phyloP scores from a whole-genome alignment of 305 asterid genomes.

The Solanum hybrid region DNA sequence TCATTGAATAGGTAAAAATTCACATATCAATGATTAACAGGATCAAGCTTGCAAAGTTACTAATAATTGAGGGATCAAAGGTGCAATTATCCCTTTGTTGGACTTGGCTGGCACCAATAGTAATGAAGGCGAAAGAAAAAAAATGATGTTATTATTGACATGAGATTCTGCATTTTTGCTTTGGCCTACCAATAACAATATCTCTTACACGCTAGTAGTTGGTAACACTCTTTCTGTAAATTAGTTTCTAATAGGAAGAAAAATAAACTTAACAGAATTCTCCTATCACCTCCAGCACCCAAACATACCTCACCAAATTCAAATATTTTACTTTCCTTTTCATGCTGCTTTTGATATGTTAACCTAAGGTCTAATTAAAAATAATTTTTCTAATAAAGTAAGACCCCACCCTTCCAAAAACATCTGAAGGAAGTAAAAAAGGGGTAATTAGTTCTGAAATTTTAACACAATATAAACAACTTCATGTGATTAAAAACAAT shows the following conservation, averaged over 20 bases:
- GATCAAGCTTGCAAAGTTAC: background rate
- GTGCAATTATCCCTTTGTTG: background rate
- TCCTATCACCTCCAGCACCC: background rate
- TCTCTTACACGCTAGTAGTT: background rate
- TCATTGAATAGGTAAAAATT: background rate
- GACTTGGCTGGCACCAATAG: background rate
- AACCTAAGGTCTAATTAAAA: background rate
- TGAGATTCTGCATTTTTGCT: background rate
- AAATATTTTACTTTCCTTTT: background rate
- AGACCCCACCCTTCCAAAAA: background rate
- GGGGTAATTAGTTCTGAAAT: background rate
- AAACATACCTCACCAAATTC: background rate
- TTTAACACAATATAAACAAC: background rate
- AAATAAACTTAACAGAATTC: background rate
- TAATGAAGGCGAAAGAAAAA: background rate
- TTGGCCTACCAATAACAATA: background rate
- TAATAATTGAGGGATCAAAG: background rate
- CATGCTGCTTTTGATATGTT: background rate
- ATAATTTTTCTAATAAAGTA: background rate
- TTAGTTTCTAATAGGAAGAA: background rate
- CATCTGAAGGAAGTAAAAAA: background rate
- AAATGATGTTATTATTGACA: background rate
- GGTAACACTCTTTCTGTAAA: background rate
- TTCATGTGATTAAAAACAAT: background rate
- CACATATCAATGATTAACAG: background rate